Evolutionary conservation across 2,329 filamentous ascomycete genomes (phyloP).

Genomic region (Gnomoniopsis sp.): DNA sequence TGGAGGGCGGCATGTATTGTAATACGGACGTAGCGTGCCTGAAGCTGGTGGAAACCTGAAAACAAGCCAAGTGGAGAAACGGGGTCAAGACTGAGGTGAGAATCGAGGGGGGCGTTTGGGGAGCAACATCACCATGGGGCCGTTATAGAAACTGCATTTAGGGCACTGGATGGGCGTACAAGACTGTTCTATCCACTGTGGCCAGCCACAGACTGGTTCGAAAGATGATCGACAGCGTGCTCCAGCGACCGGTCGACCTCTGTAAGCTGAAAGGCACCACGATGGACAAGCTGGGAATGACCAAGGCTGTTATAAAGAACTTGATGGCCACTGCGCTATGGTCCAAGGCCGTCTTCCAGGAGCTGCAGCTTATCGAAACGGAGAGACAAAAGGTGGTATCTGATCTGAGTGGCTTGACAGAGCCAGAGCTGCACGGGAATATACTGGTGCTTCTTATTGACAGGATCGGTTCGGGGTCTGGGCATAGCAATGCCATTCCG

Average conservation of each 20-base stretch:
- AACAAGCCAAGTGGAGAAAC: conserved; percentile 16
- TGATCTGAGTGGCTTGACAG: not conserved
- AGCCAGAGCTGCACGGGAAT: not conserved
- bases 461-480: not conserved
- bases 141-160: not conserved
- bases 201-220: not conserved
- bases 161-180: not conserved
- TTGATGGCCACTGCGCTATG: not conserved
- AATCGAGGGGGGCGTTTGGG: not conserved
- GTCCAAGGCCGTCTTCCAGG: not conserved
- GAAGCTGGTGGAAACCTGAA: conserved; percentile 39
- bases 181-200: too few species aligned
- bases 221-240: not conserved
- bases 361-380: not conserved
- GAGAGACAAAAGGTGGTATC: not conserved
- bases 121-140: not conserved
- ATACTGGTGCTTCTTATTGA: not conserved
- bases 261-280: not conserved
- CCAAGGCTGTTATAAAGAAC: not conserved
- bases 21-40: conserved; percentile 59
- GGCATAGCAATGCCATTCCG: not conserved
- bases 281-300: not conserved
- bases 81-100: not conserved
- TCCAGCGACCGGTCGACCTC: not conserved
- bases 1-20: conserved; percentile 44